Evolutionary conservation across 768 basidiomycete genomes (phyloP).

Genomic region (Porpolomopsis calyptriformis): DNA sequence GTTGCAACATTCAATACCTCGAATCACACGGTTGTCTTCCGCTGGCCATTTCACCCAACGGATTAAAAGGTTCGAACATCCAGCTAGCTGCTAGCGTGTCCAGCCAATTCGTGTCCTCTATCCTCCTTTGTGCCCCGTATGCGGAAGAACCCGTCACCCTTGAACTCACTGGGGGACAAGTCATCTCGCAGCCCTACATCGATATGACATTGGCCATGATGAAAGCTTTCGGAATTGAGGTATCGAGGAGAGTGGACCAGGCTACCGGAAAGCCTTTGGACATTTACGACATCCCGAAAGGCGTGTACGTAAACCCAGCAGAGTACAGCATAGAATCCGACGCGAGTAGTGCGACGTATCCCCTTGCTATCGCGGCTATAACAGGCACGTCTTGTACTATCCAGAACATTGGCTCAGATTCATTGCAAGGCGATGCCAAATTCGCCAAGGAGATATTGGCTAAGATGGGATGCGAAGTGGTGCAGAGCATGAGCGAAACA

Average conservation of each 20-base stretch:
- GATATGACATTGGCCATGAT: slow-evolving; percentile 99
- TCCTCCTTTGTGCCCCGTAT: slow-evolving; percentile 94
- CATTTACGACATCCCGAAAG: slow-evolving; percentile 80
- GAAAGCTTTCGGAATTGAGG: slow-evolving; percentile 79
- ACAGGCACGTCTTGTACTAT: slow-evolving; percentile 96
- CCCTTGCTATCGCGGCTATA: slow-evolving; percentile 92
- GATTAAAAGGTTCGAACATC: slow-evolving; percentile 73
- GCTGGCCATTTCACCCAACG: slow-evolving; percentile 72
- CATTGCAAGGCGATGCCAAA: slow-evolving; percentile 93
- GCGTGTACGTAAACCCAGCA: slow-evolving; percentile 64
- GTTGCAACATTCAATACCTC: slow-evolving; percentile 65
- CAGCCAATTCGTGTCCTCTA: slow-evolving; percentile 96
- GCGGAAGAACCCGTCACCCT: slow-evolving; percentile 74
- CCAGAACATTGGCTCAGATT: slow-evolving; percentile 78
- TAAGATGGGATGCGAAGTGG: slow-evolving; percentile 89
- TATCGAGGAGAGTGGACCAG: slow-evolving; percentile 52
- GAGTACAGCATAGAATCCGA: slow-evolving; percentile 90
- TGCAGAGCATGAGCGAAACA: slow-evolving; percentile 80
- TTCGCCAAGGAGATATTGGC: slow-evolving; percentile 90
- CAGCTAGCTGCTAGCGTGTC: slow-evolving; percentile 89
- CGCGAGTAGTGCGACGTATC: slow-evolving; percentile 93
- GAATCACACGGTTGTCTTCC: slow-evolving; percentile 82
- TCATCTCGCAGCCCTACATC: slow-evolving; percentile 98
- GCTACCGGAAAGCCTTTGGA: slow-evolving; percentile 55
- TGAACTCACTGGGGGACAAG: slow-evolving; percentile 85